Conservation (phyloP, 2,329 filamentous ascomycete genomes). For the Podosphaera xanthii region DNA sequence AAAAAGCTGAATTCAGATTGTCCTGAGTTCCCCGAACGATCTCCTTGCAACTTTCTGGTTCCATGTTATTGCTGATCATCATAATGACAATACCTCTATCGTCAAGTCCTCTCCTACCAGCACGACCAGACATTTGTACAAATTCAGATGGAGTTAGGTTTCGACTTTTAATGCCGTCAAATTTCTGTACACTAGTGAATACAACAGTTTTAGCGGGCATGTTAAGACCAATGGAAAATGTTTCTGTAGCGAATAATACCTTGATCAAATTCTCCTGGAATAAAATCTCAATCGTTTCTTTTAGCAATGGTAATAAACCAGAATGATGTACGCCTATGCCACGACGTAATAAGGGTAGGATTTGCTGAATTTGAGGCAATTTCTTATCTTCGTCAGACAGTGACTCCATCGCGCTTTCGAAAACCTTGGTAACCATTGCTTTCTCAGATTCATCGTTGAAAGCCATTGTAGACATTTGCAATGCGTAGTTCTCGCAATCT, state of each 20-base stretch:
- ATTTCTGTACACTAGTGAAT: constrained; percentile 93
- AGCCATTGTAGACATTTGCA: constrained; percentile 65
- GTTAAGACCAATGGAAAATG: constrained; percentile 94
- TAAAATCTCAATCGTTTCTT: constrained; percentile 95
- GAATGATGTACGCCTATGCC: constrained; percentile 97
- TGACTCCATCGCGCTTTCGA: constrained; percentile 77
- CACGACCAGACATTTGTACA: constrained; percentile 95
- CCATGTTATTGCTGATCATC: constrained; percentile 96
- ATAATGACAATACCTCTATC: constrained; percentile 97
- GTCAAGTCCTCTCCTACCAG: constrained; percentile 88
- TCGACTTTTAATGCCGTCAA: constrained; percentile 58
- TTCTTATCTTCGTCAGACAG: constrained; percentile 77
- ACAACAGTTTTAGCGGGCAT: constrained; percentile 99
- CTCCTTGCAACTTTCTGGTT: constrained; percentile 76
- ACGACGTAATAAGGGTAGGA: constrained; percentile 67
- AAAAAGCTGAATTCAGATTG: constrained; percentile 90
- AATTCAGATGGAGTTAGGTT: constrained; percentile 91
- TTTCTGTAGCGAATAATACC: constrained; percentile 92
- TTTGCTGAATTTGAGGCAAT: constrained; percentile 73
- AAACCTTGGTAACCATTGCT: constrained; percentile 81
- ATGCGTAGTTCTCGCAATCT: constrained; percentile 75
- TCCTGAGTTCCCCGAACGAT: constrained; percentile 96
- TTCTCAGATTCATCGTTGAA: constrained; percentile 97
- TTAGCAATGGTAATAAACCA: constrained; percentile 79
- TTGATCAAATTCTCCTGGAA: constrained; percentile 98